phyloP scores from a whole-genome alignment of 495 filamentous ascomycete genomes.

The Astrothelium subdiscretum region DNA sequence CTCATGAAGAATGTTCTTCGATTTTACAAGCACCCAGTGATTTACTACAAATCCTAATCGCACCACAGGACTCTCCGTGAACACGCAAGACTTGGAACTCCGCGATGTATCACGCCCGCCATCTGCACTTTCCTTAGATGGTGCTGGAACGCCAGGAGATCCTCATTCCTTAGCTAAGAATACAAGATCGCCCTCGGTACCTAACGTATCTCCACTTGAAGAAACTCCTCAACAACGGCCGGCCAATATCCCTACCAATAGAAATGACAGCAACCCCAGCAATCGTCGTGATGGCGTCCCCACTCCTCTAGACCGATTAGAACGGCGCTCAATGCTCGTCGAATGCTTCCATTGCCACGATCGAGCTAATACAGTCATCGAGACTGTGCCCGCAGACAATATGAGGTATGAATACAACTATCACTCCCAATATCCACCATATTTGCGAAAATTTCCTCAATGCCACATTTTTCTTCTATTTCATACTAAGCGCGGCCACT shows the following conservation, averaged over 20 bases:
- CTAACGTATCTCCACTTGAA: background rate
- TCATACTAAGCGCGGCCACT: background rate
- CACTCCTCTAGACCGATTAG: background rate
- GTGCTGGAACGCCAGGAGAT: background rate
- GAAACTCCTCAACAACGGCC: background rate
- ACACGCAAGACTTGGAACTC: background rate
- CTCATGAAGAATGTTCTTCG: too few species aligned
- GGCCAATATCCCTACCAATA: background rate
- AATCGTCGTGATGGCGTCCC: background rate
- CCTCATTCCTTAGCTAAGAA: background rate
- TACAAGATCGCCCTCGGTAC: background rate
- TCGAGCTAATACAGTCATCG: background rate
- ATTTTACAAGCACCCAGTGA: too few species aligned
- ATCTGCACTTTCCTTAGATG: background rate
- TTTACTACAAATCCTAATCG: background rate
- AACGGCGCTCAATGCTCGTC: background rate
- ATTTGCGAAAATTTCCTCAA: background rate
- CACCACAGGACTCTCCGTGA: background rate
- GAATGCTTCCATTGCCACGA: background rate
- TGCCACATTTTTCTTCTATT: background rate
- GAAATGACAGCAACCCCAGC: too few species aligned
- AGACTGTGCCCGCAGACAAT: background rate
- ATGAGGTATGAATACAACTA: background rate
- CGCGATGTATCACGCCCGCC: background rate
- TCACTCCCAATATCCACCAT: background rate